A percentile compares a stretch with the other conserved stretches of the same genome.
Conservation (phyloP, 208 protist genomes). For the Herpetomonas samuelpessoai region DNA sequence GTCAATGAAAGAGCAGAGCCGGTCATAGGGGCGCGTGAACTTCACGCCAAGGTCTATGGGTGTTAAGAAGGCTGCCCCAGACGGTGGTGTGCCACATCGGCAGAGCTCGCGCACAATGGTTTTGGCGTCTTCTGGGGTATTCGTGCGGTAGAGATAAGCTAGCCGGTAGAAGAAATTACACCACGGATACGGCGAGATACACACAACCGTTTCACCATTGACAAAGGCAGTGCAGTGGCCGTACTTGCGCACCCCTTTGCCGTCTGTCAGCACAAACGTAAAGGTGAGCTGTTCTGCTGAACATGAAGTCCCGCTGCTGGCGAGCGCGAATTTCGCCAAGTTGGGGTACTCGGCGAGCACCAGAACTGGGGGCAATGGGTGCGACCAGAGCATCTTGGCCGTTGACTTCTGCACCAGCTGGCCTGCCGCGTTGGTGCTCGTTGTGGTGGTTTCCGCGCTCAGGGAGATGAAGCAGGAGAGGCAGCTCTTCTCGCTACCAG, state of each 20-base stretch:
- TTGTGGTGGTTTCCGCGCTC: constrained; percentile 12
- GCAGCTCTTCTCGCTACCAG: constrained; percentile 47
- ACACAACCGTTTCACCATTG: constrained; percentile 64
- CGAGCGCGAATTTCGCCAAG: constrained; percentile 55
- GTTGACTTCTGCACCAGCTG: constrained; percentile 6
- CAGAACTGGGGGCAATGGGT: constrained; percentile 33
- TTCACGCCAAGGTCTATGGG: constrained; percentile 34
- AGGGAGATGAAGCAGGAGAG: constrained; percentile 51
- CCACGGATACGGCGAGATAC: constrained; percentile 72
- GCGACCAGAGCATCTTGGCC: constrained; percentile 48
- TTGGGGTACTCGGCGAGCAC: constrained; percentile 48
- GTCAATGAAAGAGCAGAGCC: constrained; percentile 81
- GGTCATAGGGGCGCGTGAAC: constrained; percentile 72
- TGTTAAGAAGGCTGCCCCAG: constrained; percentile 51
- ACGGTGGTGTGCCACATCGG: constrained; percentile 53
- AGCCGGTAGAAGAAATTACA: constrained; percentile 80
- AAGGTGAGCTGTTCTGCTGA: constrained; percentile 52
- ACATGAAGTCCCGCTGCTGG: constrained; percentile 47
- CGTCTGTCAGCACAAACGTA: constrained; percentile 81
- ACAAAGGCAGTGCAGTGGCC: constrained; percentile 63
- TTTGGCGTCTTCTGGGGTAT: constrained; percentile 37
- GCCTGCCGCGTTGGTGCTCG: constrained; percentile 9
- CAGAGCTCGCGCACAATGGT: constrained; percentile 45
- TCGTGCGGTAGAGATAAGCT: constrained; percentile 46
- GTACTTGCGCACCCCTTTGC: constrained; percentile 67